phyloP scores from a whole-genome alignment of 164 flowering plant species.

The Akebia trifoliata region DNA sequence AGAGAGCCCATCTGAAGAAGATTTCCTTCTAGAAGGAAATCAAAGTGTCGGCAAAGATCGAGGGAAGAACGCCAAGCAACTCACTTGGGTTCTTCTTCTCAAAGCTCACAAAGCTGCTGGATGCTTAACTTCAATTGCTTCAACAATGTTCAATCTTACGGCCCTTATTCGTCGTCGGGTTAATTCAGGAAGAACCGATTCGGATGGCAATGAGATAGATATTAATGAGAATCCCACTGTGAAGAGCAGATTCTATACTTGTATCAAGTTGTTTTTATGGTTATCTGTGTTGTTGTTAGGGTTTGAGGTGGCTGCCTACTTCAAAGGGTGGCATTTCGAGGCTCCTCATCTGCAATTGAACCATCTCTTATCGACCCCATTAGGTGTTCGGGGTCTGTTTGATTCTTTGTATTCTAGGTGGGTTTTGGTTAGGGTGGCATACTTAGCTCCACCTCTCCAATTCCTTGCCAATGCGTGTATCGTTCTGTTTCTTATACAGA shows the following conservation, averaged over 20 bases:
- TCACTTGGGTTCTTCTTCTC: slow-evolving; percentile 95
- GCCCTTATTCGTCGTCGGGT: slow-evolving; percentile 74
- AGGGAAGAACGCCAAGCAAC: slow-evolving; percentile 86
- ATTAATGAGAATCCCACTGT: slow-evolving; percentile 28
- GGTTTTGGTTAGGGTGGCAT: slow-evolving; percentile 76
- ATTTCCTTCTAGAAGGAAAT: slow-evolving; percentile 4
- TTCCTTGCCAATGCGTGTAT: slow-evolving; percentile 71
- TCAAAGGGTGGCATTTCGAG: slow-evolving; percentile 76
- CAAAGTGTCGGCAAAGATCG: slow-evolving; percentile 33
- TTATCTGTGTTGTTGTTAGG: slow-evolving; percentile 58
- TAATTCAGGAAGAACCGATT: slow-evolving; percentile 65
- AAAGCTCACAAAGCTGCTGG: slow-evolving; percentile 95
- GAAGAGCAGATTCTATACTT: slow-evolving; percentile 47
- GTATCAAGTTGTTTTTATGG: slow-evolving; percentile 58
- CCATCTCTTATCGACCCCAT: slow-evolving; percentile 25
- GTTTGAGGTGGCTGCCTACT: slow-evolving; percentile 74
- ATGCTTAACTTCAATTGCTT: slow-evolving; percentile 69
- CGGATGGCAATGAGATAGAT: slow-evolving; percentile 27
- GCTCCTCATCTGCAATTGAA: slow-evolving; percentile 40
- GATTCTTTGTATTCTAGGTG: slow-evolving; percentile 60
- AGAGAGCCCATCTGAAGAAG: slow-evolving; percentile 14
- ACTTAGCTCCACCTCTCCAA: slow-evolving; percentile 89
- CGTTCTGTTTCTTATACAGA: slow-evolving; percentile 74
- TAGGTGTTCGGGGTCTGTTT: slow-evolving; percentile 45
- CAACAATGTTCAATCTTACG: slow-evolving; percentile 44